Conservation (phyloP, 306 rosid genomes). For the Vigna unguiculata region DNA sequence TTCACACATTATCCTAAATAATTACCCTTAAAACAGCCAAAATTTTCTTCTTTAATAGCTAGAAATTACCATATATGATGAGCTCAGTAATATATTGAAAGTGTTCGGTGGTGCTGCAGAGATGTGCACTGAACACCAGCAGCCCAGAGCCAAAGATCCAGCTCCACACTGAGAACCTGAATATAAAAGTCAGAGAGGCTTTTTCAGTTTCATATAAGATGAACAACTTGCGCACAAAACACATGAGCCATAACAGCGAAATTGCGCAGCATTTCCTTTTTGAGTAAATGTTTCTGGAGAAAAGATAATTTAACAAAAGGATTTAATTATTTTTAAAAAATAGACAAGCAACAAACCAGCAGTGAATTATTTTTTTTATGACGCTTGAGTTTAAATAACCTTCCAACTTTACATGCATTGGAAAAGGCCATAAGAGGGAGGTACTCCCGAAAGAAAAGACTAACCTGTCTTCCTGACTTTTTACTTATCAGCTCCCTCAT, state of each 20-base stretch:
- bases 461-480: slow-evolving; percentile 82
- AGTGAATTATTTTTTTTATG: neutral
- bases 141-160: slow-evolving; percentile 99
- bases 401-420: neutral
- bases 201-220: slow-evolving; percentile 18
- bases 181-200: slow-evolving; percentile 26
- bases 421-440: neutral
- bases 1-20: slow-evolving; percentile 39
- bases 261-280: slow-evolving; percentile 1
- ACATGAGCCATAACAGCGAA: neutral
- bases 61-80: slow-evolving; percentile 33
- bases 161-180: slow-evolving; percentile 95
- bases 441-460: slow-evolving; percentile 10
- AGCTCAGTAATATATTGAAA: slow-evolving; percentile 80
- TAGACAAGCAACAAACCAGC: neutral
- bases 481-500: slow-evolving; percentile 80
- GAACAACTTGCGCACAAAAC: slow-evolving; percentile 16
- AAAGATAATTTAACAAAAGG: neutral
- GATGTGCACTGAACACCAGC: slow-evolving; percentile 73
- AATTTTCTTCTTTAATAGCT: slow-evolving; percentile 30
- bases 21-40: slow-evolving; percentile 36
- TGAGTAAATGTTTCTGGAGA: neutral
- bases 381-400: neutral
- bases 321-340: neutral
- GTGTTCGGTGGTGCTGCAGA: slow-evolving; percentile 91